Evolutionary conservation across 257 asterid species (phyloP), one percentile per base, ranked within the genome.

Genomic region (Asclepias syriaca): DNA sequence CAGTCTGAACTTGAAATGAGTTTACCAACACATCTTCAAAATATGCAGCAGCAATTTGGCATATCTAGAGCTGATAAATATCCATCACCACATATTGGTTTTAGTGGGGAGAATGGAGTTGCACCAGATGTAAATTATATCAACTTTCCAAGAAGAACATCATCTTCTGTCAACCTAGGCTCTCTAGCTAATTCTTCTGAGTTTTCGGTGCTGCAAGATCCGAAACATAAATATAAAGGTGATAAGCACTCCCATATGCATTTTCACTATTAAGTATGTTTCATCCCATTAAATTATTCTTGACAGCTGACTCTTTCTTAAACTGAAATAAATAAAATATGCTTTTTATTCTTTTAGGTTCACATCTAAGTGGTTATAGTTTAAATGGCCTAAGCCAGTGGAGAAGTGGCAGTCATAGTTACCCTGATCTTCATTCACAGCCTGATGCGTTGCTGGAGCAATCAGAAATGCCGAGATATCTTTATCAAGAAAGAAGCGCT

Each of bases 161-260:
- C 86, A 65, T n/a, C n/a, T 57, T 77, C 87, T 43, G 74, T 79
- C 71, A 87, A 81, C 78, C 93, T 87, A 66, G 94, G 78, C 53
- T 77, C 90, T 65, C 82, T 73, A 50, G 76, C 79, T 34, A 81
- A 60, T 78, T 78, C 80, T 77, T 73, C 87, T 37, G 86, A 82
- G 43, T 71, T 77, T 68, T 71, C 82, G 60, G 81, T 74, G 59
- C 61, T 70, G 18, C 88, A 85, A 71, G 85, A 85, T 16, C 69
- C 79, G 59, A 84, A 81, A 10, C 53, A 61, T 71, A 81, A 69
- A 63, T 66, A 72, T 57, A 87, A 81, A 71, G 77, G 68, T 57
- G 61, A 77, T 80, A 54, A 72, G 57, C 69, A 53, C 55, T 58
- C 39, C 68, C 66, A 29, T 45, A 34, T 15, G 63, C 55, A 29